Evolutionary conservation across 2,329 filamentous ascomycete genomes (phyloP).

Genomic region (Pseudopyricularia cyperi): DNA sequence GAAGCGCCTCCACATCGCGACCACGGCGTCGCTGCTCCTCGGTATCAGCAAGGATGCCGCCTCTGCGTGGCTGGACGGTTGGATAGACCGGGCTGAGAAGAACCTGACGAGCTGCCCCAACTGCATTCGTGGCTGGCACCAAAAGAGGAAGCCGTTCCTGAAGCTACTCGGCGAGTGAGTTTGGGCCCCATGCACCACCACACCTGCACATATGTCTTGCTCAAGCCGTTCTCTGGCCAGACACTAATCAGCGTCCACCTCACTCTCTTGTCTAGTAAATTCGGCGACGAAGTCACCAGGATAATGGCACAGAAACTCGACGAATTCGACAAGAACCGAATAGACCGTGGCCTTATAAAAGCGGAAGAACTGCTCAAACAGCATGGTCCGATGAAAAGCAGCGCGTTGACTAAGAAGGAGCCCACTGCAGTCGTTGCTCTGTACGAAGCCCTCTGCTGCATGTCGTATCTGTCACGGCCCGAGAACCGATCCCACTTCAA

Average conservation of each 20-base stretch:
- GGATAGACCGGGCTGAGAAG: constrained; percentile 41
- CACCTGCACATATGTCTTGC: not conserved
- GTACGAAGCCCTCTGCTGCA: constrained; percentile 79
- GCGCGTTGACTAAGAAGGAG: constrained; percentile 31
- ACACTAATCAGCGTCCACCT: constrained; percentile 1
- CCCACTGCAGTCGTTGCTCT: constrained; percentile 61
- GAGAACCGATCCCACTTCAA: constrained; percentile 53
- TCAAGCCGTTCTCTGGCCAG: not conserved
- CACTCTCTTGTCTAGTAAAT: constrained; percentile 11
- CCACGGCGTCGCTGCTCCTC: constrained; percentile 56
- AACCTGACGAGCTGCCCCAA: constrained; percentile 52
- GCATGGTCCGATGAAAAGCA: constrained; percentile 31
- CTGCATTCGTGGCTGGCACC: constrained; percentile 65
- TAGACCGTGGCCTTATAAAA: constrained; percentile 27
- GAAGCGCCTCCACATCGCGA: constrained; percentile 45
- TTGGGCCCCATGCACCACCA: not conserved
- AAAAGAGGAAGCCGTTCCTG: constrained; percentile 48
- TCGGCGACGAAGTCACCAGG: constrained; percentile 25
- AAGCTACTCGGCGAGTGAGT: constrained; percentile 48
- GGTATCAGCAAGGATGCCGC: constrained; percentile 51
- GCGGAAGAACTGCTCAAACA: constrained; percentile 34
- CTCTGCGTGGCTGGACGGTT: constrained; percentile 45
- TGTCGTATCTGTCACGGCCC: constrained; percentile 54
- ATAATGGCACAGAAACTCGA: constrained; percentile 26
- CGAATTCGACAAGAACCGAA: constrained; percentile 21